Evolutionary conservation across 805 yeast genomes (phyloP), one percentile per base, ranked within the genome.

Genomic region (Ogataea pilisensis): DNA sequence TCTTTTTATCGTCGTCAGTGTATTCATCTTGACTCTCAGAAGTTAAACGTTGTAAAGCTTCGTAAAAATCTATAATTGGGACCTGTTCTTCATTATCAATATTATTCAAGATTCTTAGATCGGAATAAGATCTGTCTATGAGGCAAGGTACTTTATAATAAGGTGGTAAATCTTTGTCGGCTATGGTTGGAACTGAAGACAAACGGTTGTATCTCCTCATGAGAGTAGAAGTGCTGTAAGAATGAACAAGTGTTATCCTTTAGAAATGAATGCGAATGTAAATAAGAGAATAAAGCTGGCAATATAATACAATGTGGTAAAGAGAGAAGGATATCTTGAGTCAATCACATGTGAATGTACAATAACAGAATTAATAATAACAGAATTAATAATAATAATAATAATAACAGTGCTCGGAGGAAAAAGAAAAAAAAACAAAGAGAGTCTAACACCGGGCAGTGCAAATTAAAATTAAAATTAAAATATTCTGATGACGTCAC

Each of bases 41-140:
- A 25, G 30, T 22, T 13, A 47, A 41, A 6, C 45, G 43, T 8
- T 39, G 18, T 11, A 52, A 39, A 8, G 55, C 46, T 14, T 54
- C 52, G 20, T 44, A 45, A 38, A 57, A 55, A 27, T 52, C 52
- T 6, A 44, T 19, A 6, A 47, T 48, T 2, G 63, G 61, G 9
- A 54, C 53, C 29, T 49, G 49, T 34, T 59, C 60, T 39, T 60
- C 64, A 42, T 60, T 60, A 35, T 60, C 63, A 26, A 58, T 51
- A 12, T 52, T 50, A 32, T 59, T 53, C 18, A 49, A 13, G 4
- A 39, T 45, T 19, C 61, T 35, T 6, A 50, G 31, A 20, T 54
- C 53, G 4, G 49, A 37, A 19, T 42, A 38, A 14, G 48, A 35
- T 17, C 39, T 45, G 8, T 45, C 48, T 13, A 55, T 42, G n/a